Conservation (phyloP, 495 filamentous ascomycete genomes). For the Tuber brumale region DNA sequence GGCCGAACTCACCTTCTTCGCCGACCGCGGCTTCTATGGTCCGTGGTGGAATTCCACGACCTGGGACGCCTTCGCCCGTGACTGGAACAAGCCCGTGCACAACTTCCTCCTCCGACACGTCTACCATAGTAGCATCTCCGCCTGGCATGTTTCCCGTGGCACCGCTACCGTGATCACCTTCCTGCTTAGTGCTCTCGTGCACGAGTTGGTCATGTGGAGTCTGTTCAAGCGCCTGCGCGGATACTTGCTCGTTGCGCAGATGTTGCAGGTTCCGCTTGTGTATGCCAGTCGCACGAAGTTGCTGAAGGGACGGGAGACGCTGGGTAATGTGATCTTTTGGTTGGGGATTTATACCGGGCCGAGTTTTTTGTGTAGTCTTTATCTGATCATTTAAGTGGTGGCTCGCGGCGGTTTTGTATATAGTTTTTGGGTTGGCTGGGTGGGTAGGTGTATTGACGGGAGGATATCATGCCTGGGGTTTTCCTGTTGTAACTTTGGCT, state of each 20-base stretch:
- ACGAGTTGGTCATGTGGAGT: conserved; percentile 70
- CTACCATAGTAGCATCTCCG: conserved; percentile 65
- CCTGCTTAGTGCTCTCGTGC: conserved; percentile 60
- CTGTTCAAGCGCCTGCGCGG: conserved; percentile 71
- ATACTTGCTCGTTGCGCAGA: conserved; percentile 62
- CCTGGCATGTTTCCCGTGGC: conserved; percentile 59
- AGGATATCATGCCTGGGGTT: background rate
- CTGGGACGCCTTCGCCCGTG: conserved; percentile 52
- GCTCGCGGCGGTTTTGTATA: background rate
- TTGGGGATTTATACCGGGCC: conserved; percentile 64
- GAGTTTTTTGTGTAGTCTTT: conserved; percentile 63
- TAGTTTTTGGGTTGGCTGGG: background rate
- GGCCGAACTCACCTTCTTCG: conserved; percentile 65
- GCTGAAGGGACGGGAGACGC: conserved; percentile 52
- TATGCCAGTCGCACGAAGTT: conserved; percentile 56
- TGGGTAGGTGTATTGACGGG: background rate
- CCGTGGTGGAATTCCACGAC: conserved; percentile 60
- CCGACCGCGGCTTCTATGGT: conserved; percentile 71
- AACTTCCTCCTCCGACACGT: conserved; percentile 67
- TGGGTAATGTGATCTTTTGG: conserved; percentile 73
- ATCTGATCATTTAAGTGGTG: conserved; percentile 54
- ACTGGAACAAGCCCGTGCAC: conserved; percentile 70
- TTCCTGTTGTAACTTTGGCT: background rate
- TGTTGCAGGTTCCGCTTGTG: conserved; percentile 64
- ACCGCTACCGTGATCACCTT: conserved; percentile 71